phyloP scores from a whole-genome alignment of 441 rosid genomes.

The Omphalea diandra region DNA sequence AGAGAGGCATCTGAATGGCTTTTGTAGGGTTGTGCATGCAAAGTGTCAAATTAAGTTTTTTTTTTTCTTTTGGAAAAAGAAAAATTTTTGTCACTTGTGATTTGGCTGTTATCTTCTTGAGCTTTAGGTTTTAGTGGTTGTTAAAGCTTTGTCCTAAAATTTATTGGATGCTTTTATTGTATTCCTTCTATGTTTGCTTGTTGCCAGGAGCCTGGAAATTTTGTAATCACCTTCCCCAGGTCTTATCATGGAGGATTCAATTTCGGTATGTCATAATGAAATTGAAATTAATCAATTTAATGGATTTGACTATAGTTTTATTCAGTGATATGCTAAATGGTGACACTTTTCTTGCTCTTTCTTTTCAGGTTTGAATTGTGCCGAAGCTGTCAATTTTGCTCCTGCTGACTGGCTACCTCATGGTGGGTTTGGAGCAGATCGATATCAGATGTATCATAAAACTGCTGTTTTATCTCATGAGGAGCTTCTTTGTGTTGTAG shows the following conservation, averaged over 20 bases:
- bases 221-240: conserved; percentile 95
- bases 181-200: conserved; percentile 26
- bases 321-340: conserved; percentile 8
- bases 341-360: conserved; percentile 14
- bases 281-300: conserved; percentile 22
- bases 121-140: neutral
- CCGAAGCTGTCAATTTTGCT: conserved; percentile 98
- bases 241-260: conserved; percentile 97
- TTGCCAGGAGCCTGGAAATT: conserved; percentile 91
- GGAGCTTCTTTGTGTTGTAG: conserved; percentile 95
- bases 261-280: conserved; percentile 58
- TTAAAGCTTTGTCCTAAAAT: neutral
- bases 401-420: conserved; percentile 99
- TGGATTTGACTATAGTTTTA: conserved; percentile 4
- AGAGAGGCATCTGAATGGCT: neutral
- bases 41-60: neutral
- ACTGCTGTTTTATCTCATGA: conserved; percentile 92
- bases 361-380: conserved; percentile 83
- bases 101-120: too few species aligned
- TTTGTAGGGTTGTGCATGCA: neutral
- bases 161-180: conserved; percentile 13
- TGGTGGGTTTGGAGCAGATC: conserved; percentile 84
- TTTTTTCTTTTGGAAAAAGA: too few species aligned
- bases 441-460: conserved; percentile 80
- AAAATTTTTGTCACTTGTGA: neutral